These are phyloP conservation scores for Gentiana straminea DNA, from an alignment of 257 asterid species.

Conservation along the genomic window DNA sequence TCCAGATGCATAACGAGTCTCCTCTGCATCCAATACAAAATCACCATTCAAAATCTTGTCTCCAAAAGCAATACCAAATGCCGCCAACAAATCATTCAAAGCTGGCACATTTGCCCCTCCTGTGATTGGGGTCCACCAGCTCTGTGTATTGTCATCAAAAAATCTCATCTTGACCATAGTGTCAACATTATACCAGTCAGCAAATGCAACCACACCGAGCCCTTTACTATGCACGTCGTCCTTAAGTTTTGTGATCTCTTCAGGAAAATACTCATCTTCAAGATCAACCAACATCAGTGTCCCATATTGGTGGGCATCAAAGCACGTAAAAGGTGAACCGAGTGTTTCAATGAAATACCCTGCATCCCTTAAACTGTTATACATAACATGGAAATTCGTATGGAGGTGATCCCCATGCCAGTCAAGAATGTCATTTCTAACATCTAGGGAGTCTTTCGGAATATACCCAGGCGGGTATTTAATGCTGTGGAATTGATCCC, in stretches of 20 bases:
- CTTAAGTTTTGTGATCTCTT: constrained; percentile 67
- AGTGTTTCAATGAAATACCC: constrained; percentile 94
- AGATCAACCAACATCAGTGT: constrained; percentile 92
- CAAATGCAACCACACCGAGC: constrained; percentile 81
- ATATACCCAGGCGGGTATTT: constrained; percentile 98
- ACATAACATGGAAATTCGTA: constrained; percentile 94
- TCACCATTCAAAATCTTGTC: constrained; percentile 95
- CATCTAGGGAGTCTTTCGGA: constrained; percentile 97
- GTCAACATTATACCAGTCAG: constrained; percentile 97
- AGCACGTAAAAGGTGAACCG: constrained; percentile 96
- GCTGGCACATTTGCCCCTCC: constrained; percentile 99
- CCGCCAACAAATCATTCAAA: constrained; percentile 80
- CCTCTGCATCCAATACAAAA: constrained; percentile 82
- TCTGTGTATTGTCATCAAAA: constrained; percentile 92
- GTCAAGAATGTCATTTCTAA: constrained; percentile 90
- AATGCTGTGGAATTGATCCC: constrained; percentile 98
- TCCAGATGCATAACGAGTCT: constrained; percentile 94
- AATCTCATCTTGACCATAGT: constrained; percentile 97
- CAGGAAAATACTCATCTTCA: constrained; percentile 86
- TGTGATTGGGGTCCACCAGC: constrained; percentile 99
- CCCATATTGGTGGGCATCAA: constrained; percentile 89
- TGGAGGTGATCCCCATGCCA: constrained; percentile 99
- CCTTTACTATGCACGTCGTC: constrained; percentile 71
- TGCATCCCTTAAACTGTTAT: constrained; percentile 82
- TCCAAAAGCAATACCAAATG: constrained; percentile 95